Conservation (phyloP, 2,329 filamentous ascomycete species). For the Atkinsonella hypoxylon region DNA sequence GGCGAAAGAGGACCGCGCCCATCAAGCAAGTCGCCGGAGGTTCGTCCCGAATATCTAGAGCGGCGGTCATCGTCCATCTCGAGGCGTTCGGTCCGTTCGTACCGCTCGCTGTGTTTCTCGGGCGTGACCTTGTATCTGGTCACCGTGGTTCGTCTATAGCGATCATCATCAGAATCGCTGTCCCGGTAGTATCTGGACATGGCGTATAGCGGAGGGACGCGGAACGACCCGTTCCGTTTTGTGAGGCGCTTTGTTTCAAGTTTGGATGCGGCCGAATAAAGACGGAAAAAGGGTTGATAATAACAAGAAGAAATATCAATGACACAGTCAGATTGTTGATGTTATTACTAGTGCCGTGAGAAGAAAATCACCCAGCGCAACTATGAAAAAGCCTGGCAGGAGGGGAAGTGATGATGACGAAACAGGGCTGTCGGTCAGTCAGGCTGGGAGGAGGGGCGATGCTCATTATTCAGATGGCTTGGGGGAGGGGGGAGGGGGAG, state of each 20-base stretch:
- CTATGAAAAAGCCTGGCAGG: background rate
- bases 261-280: constrained; percentile 3
- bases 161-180: constrained; percentile 31
- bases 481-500: background rate
- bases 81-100: constrained; percentile 26
- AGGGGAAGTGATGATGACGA: constrained; percentile 5
- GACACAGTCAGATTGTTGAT: background rate
- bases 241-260: constrained; percentile 5
- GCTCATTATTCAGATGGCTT: background rate
- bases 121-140: constrained; percentile 40
- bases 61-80: constrained; percentile 35
- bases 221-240: constrained; percentile 7
- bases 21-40: constrained; percentile 29
- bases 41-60: constrained; percentile 31
- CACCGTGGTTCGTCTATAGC: constrained; percentile 34
- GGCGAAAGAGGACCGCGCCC: constrained; percentile 27
- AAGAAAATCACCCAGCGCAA: background rate
- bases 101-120: constrained; percentile 26
- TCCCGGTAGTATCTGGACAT: constrained; percentile 23
- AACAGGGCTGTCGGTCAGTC: constrained; percentile 5
- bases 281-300: background rate
- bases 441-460: background rate
- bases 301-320: background rate
- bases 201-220: constrained; percentile 14
- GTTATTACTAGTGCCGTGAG: background rate